These are phyloP conservation scores for Lyophyllum semitale DNA, from an alignment of 768 basidiomycete species.

Conservation along the genomic window DNA sequence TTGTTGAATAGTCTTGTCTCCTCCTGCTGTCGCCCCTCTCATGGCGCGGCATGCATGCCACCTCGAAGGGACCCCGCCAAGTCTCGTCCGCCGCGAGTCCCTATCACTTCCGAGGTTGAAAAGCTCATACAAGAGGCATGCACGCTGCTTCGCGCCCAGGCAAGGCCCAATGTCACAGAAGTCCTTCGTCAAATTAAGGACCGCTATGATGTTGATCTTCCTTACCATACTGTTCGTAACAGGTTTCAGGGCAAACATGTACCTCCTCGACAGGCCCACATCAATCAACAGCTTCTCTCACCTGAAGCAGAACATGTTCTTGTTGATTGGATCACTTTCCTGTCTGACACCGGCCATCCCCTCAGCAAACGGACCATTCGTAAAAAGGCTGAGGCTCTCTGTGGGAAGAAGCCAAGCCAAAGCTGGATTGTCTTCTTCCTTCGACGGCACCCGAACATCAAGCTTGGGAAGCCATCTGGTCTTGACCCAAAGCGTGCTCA, in stretches of 20 bases:
- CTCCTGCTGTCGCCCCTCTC: no score
- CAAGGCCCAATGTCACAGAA: not conserved
- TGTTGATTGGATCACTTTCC: constrained; percentile 9
- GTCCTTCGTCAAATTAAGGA: not conserved
- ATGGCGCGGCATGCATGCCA: no score
- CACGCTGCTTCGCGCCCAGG: not conserved
- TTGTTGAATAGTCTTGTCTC: no score
- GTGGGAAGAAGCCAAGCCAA: not conserved
- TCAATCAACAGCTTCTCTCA: not conserved
- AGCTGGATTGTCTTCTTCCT: not conserved
- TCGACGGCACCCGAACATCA: not conserved
- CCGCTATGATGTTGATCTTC: not conserved
- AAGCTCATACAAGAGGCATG: not conserved
- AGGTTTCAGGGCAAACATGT: not conserved
- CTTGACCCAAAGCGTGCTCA: constrained; percentile 34
- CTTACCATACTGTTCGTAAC: not conserved
- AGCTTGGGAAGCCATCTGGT: constrained; percentile 4
- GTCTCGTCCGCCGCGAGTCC: no score
- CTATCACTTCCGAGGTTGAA: not conserved
- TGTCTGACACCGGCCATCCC: not conserved
- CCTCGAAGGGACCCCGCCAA: no score
- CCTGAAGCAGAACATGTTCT: not conserved
- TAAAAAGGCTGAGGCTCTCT: not conserved
- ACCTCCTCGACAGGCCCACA: not conserved
- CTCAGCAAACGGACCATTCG: not conserved